A percentile compares a stretch with the other conserved stretches of the same genome.
Evolutionary conservation across 2,329 filamentous ascomycete genomes (phyloP).

Genomic region (Xylariaceae sp.): DNA sequence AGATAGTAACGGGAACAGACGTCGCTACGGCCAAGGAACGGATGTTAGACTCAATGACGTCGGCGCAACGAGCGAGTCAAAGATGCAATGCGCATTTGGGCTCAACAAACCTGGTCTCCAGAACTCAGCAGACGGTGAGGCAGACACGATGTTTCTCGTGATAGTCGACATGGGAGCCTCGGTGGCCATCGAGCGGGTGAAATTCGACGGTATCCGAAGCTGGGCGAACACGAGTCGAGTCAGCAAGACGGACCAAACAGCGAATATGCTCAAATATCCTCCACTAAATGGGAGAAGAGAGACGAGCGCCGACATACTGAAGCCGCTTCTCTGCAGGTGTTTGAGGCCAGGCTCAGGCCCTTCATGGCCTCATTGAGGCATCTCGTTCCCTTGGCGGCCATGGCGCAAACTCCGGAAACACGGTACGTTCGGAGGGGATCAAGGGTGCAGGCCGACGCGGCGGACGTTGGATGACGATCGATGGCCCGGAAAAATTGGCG

Average conservation of each 20-base stretch:
- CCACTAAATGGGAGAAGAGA: neutral
- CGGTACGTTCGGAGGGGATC: neutral
- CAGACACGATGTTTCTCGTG: constrained; percentile 35
- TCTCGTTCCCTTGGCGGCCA: constrained; percentile 47
- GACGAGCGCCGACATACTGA: constrained; percentile 25
- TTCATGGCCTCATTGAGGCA: constrained; percentile 50
- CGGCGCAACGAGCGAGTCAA: neutral
- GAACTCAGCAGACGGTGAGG: constrained; percentile 28
- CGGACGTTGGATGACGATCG: constrained; percentile 7
- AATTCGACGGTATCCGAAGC: constrained; percentile 32
- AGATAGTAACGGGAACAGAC: constrained; percentile 76
- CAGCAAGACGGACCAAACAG: neutral
- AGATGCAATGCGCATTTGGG: neutral
- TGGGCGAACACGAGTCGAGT: constrained; percentile 11
- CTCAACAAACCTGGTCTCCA: constrained; percentile 43
- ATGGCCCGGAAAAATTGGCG: constrained; percentile 27
- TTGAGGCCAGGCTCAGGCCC: constrained; percentile 43
- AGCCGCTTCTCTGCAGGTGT: constrained; percentile 36
- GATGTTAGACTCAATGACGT: constrained; percentile 9
- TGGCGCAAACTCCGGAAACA: constrained; percentile 14
- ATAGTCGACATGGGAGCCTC: constrained; percentile 39
- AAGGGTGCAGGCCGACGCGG: neutral
- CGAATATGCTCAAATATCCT: neutral
- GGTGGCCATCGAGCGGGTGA: constrained; percentile 53
- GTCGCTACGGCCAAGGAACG: constrained; percentile 38